Percentiles rank a stretch among this genome's conserved stretches.
Evolutionary conservation across 2,329 filamentous ascomycete genomes (phyloP).

Genomic region (Hypomyces perniciosus): DNA sequence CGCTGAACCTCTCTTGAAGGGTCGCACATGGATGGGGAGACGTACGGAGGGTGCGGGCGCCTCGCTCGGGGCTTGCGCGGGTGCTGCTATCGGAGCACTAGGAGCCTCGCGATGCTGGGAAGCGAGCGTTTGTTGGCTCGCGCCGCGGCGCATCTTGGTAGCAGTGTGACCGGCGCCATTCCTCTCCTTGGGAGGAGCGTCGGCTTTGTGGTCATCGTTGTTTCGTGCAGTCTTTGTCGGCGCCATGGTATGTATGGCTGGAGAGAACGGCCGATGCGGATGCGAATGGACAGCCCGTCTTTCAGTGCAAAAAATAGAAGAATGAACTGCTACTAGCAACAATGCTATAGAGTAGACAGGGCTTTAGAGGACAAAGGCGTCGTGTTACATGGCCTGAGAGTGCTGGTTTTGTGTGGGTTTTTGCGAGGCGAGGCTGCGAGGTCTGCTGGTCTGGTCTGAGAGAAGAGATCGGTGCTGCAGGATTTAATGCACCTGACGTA

Average conservation of each 20-base stretch:
- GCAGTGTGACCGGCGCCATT: constrained; percentile 35
- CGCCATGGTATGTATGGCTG: constrained; percentile 29
- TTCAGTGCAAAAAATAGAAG: not conserved
- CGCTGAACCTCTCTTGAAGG: not conserved
- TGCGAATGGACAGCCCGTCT: no score
- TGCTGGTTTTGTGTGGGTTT: not conserved
- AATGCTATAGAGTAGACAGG: not conserved
- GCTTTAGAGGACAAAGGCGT: not conserved
- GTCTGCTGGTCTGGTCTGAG: not conserved
- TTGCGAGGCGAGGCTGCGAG: not conserved
- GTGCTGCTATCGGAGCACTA: constrained; percentile 32
- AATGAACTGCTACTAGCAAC: not conserved
- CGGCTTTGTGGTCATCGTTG: constrained; percentile 42
- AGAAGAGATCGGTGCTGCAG: not conserved
- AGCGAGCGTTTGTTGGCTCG: constrained; percentile 46
- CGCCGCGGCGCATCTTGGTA: constrained; percentile 51
- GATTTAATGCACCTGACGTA: not conserved
- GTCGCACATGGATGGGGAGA: constrained; percentile 9
- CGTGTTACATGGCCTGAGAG: not conserved
- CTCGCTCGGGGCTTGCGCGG: constrained; percentile 25
- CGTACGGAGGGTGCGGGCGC: constrained; percentile 30
- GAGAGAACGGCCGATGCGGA: not conserved
- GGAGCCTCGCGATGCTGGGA: constrained; percentile 38
- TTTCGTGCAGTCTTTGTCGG: constrained; percentile 41
- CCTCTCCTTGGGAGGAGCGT: constrained; percentile 40